phyloP scores from a whole-genome alignment of 352 stramenopile species.

The Globisporangium acanthophoron region DNA sequence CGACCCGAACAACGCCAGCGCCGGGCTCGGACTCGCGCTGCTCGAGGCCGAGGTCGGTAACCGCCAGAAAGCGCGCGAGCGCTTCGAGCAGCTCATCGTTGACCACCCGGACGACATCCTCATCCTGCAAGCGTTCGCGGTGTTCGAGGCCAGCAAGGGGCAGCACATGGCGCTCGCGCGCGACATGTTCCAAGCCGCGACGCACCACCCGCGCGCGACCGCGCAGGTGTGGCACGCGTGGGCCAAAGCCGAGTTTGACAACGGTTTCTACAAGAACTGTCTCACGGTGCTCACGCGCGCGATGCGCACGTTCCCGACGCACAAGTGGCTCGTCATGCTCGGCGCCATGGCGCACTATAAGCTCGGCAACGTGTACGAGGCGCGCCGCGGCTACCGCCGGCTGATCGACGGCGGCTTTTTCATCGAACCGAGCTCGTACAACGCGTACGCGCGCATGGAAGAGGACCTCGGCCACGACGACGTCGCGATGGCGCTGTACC shows the following conservation, averaged over 20 bases:
- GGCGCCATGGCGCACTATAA: conserved; percentile 73
- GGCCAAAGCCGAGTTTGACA: conserved; percentile 80
- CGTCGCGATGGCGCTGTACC: conserved; percentile 55
- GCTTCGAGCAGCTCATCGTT: conserved; percentile 46
- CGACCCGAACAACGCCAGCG: conserved; percentile 57
- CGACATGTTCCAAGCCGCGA: conserved; percentile 53
- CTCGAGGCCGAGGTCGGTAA: conserved; percentile 58
- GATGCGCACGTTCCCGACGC: conserved; percentile 61
- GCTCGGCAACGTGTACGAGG: conserved; percentile 71
- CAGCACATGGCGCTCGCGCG: conserved; percentile 64
- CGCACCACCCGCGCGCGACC: conserved; percentile 41
- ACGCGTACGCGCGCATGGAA: conserved; percentile 84
- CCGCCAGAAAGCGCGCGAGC: conserved; percentile 46
- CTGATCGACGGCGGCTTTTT: conserved; percentile 70
- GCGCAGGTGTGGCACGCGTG: conserved; percentile 84
- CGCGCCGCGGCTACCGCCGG: conserved; percentile 57
- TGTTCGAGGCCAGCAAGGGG: conserved; percentile 67
- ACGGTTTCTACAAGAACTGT: conserved; percentile 67
- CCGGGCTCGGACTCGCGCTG: conserved; percentile 67
- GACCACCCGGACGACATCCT: conserved; percentile 62
- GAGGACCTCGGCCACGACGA: conserved; percentile 71
- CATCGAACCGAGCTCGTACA: conserved; percentile 69
- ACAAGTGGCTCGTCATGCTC: conserved; percentile 83
- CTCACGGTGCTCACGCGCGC: conserved; percentile 61
- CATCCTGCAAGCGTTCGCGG: conserved; percentile 62